These are phyloP conservation scores for Coemansia sp. DNA, from an alignment of 192 early-diverging fungal genomes.

Conservation along the genomic window DNA sequence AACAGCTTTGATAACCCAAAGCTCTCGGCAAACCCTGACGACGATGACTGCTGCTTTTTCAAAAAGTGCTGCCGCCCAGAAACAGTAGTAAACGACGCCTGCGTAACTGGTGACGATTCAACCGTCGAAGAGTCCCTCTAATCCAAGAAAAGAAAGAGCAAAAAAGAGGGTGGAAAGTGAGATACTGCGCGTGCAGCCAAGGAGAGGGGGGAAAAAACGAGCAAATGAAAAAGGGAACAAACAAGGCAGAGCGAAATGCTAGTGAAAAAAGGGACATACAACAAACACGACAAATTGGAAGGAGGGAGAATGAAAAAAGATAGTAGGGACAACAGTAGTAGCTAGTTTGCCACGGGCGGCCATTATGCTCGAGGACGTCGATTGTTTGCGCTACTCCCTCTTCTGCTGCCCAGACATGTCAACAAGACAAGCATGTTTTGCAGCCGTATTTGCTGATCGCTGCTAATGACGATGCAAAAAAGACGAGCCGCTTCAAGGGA, in stretches of 20 bases:
- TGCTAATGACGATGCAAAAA: too few relatives aligned
- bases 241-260: neutral
- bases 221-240: constrained; percentile 4
- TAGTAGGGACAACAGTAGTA: constrained; percentile 5
- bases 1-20: constrained; percentile 40
- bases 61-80: constrained; percentile 24
- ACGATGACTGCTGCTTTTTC: constrained; percentile 51
- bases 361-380: neutral
- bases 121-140: constrained; percentile 30
- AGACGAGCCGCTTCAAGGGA: too few relatives aligned
- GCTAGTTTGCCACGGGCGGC: constrained; percentile 1
- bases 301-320: constrained; percentile 5
- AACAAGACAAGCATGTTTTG: neutral
- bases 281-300: too few relatives aligned
- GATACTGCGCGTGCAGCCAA: neutral
- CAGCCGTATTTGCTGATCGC: too few relatives aligned
- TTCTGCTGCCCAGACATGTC: neutral
- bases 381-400: constrained; percentile 3
- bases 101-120: constrained; percentile 7
- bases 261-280: neutral
- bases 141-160: neutral
- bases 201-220: neutral
- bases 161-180: neutral
- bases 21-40: constrained; percentile 43
- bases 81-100: neutral